These are phyloP conservation scores for Pulveroboletus sp. DNA, from an alignment of 768 basidiomycete species.

Conservation along the genomic window DNA sequence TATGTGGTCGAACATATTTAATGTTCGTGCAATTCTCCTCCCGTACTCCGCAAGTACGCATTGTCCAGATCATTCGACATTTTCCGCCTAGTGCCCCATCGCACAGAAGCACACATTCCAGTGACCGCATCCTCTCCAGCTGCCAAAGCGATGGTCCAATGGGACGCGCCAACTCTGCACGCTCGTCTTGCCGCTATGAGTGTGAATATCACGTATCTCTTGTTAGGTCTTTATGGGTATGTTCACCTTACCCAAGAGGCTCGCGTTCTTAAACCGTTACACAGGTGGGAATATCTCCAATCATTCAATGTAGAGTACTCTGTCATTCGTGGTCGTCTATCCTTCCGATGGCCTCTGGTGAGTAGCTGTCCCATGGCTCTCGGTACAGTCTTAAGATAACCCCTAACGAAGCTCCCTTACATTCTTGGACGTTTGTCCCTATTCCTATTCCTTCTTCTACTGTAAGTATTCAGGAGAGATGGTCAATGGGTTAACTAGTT, in stretches of 20 bases:
- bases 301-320: slow-evolving; percentile 20
- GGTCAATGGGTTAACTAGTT: not conserved
- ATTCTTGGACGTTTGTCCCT: slow-evolving; percentile 17
- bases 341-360: slow-evolving; percentile 27
- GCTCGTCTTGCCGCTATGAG: not conserved
- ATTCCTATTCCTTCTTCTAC: slow-evolving; percentile 13
- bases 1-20: no score
- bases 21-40: no score
- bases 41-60: no score
- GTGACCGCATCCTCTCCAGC: not conserved
- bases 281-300: slow-evolving; percentile 25
- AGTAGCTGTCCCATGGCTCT: not conserved
- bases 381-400: not conserved
- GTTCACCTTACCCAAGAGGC: not conserved
- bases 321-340: slow-evolving; percentile 17
- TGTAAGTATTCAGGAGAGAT: slow-evolving; percentile 5
- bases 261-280: not conserved
- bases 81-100: not conserved
- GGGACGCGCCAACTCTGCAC: slow-evolving; percentile 8
- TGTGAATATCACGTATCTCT: slow-evolving; percentile 12
- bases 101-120: not conserved
- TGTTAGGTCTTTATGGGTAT: slow-evolving; percentile 24
- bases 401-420: slow-evolving; percentile 18
- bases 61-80: not conserved
- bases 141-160: slow-evolving; percentile 18